These are phyloP conservation scores for Thecamonas trahens DNA, from an alignment of 78 protist species.

Conservation along the genomic window DNA sequence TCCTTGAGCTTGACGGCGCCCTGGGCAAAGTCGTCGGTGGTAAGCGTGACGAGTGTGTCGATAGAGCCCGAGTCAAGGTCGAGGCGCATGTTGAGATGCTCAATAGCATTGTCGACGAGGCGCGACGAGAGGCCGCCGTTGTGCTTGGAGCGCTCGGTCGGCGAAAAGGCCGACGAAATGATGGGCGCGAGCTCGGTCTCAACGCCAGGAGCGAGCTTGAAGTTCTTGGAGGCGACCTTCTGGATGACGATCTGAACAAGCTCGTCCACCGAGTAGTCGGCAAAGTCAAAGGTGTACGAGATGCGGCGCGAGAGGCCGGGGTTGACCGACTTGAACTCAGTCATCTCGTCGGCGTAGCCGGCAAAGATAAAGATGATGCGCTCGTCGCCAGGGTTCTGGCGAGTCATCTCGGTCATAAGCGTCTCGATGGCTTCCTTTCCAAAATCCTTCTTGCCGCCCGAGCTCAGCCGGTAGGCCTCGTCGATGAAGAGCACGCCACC, in stretches of 20 bases:
- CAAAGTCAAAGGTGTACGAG: neutral
- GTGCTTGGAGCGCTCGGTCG: too few species aligned
- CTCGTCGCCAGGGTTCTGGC: neutral
- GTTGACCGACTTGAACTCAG: neutral
- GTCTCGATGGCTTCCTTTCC: slow-evolving; percentile 6
- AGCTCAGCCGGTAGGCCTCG: slow-evolving; percentile 38
- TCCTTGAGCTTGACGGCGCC: too few species aligned
- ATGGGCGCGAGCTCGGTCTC: too few species aligned
- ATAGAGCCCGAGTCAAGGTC: too few species aligned
- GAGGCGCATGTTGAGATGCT: too few species aligned
- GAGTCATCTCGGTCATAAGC: neutral
- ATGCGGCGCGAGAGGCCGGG: slow-evolving; percentile 1
- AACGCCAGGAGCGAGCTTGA: too few species aligned
- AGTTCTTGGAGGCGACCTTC: too few species aligned
- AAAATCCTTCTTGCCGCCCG: slow-evolving; percentile 1
- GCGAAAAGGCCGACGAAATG: too few species aligned
- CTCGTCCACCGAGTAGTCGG: slow-evolving; percentile 13
- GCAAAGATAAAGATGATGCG: slow-evolving; percentile 12
- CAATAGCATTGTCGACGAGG: too few species aligned
- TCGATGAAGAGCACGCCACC: slow-evolving; percentile 50
- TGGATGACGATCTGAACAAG: slow-evolving; percentile 2
- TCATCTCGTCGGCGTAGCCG: slow-evolving; percentile 20
- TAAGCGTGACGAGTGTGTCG: too few species aligned
- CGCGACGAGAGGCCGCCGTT: too few species aligned
- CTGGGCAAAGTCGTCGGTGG: too few species aligned